Evolutionary conservation across 2,329 filamentous ascomycete species (phyloP), one percentile per base, ranked within the genome.

Genomic region (Apiospora saccharicola): DNA sequence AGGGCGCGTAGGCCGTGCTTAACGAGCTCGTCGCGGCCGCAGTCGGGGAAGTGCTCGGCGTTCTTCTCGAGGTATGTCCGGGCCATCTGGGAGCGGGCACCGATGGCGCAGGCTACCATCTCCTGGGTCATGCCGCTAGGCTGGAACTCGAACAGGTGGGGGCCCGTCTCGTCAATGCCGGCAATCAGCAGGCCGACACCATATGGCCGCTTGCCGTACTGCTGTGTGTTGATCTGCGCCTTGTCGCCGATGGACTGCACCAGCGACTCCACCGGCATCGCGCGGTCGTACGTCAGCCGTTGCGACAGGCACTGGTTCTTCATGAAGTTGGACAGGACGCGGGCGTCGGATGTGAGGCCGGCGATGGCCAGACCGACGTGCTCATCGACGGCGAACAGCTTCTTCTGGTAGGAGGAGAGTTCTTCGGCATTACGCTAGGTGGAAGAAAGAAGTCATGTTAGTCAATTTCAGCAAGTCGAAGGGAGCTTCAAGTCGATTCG

Each of bases 321-420:
- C 96, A 99, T 98, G 88, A 98, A 99, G 90, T 99, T 99, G 88
- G 95, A 98, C 79, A 99, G 95, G 79, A 99, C 96, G 81, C 96
- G 96, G 81, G 96, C 96, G 85, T 99, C 96, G 73, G 96, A 98
- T 77, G 96, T 96, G 75, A 99, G 94, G 79, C 96, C 96, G 77
- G 96, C 96, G 80, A 99, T 97, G 80, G 96, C 95, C 80, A 99
- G 92, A 77, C 95, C 96, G 79, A 96, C 92, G 85, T 99, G 96
- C 80, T 96, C 94, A 85, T 99, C 96, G 85, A 99, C 92, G 79
- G 92, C 90, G 85, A 99, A 98, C 82, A 99, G 92, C 88, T 99
- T 99, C 90, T 98, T 98, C 87, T 99, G 96, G 90, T 99, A 99
- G 70, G 96, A 98, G 74, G 96, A 99, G 73, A 99, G 93, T 86